These are phyloP conservation scores for Sporothrix sp. DNA, from an alignment of 2,329 filamentous ascomycete genomes.

Conservation along the genomic window DNA sequence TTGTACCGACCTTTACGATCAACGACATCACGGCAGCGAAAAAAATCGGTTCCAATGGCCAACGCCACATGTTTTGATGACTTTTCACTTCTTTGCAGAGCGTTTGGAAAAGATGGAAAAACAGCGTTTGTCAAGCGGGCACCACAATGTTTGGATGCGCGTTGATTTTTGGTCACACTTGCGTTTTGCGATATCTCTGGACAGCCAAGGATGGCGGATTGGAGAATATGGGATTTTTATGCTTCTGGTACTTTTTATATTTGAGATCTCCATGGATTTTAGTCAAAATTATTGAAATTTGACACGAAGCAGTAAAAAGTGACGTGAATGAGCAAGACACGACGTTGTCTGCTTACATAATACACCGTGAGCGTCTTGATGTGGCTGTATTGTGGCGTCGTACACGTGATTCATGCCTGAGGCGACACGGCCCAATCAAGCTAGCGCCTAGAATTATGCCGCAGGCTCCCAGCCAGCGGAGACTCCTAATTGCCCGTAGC, in stretches of 20 bases:
- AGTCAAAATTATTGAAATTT: neutral
- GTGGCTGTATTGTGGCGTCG: neutral
- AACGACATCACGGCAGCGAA: neutral
- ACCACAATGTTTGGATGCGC: slow-evolving; percentile 1
- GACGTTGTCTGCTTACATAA: neutral
- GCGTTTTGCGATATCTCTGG: neutral
- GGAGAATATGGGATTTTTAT: neutral
- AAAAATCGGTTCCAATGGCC: slow-evolving; percentile 2
- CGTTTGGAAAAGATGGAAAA: slow-evolving; percentile 7
- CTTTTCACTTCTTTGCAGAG: neutral
- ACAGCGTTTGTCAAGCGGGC: slow-evolving; percentile 4
- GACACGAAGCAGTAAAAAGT: neutral
- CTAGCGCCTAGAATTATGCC: slow-evolving; percentile 16
- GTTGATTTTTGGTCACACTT: neutral
- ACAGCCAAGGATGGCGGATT: slow-evolving; percentile 1
- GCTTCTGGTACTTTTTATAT: neutral
- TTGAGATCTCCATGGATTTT: too few species aligned
- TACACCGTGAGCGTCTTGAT: too few species aligned
- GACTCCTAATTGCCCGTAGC: slow-evolving; percentile 2
- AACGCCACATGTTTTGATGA: slow-evolving; percentile 1
- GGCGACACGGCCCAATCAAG: slow-evolving; percentile 3
- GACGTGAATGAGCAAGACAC: neutral
- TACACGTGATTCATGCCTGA: slow-evolving; percentile 15
- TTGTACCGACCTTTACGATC: slow-evolving; percentile 5
- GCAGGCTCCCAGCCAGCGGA: slow-evolving; percentile 12